Evolutionary conservation across 768 basidiomycete genomes (phyloP).

Genomic region (Suillus decipiens): DNA sequence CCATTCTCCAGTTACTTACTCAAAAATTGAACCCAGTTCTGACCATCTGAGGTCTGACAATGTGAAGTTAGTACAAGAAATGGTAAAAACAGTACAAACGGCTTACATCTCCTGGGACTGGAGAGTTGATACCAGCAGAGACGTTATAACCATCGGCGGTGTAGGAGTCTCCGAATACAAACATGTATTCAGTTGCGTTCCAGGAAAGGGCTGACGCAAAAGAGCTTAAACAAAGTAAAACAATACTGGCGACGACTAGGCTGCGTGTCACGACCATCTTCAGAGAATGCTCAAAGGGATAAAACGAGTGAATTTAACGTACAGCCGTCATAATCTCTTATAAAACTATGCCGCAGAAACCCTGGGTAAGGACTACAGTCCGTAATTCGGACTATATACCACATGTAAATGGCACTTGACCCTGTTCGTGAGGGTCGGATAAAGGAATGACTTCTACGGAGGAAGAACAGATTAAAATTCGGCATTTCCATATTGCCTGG

Average conservation of each 20-base stretch:
- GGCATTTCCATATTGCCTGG: not conserved
- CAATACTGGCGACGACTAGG: constrained; percentile 3
- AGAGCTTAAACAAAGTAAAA: constrained; percentile 12
- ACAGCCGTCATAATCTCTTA: constrained; percentile 6
- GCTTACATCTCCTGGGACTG: constrained; percentile 50
- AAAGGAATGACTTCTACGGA: not conserved
- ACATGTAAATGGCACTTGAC: not conserved
- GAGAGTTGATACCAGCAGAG: constrained; percentile 53
- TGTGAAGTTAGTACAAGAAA: constrained; percentile 10
- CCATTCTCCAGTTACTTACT: constrained; percentile 32
- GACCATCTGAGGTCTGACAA: constrained; percentile 56
- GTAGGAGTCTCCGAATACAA: constrained; percentile 67
- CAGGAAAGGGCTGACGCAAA: constrained; percentile 39
- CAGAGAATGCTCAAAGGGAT: not conserved
- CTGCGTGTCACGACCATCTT: constrained; percentile 17
- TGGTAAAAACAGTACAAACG: constrained; percentile 3
- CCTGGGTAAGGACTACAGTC: not conserved
- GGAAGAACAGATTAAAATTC: not conserved
- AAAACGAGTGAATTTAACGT: not conserved
- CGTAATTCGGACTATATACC: not conserved
- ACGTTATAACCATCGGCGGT: constrained; percentile 61
- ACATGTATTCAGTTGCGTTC: constrained; percentile 54
- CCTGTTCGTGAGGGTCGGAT: not conserved
- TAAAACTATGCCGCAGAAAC: not conserved
- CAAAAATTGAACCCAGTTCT: constrained; percentile 60